Evolutionary conservation across 495 filamentous ascomycete species (phyloP).

Genomic region (Neohortaea acidophila): DNA sequence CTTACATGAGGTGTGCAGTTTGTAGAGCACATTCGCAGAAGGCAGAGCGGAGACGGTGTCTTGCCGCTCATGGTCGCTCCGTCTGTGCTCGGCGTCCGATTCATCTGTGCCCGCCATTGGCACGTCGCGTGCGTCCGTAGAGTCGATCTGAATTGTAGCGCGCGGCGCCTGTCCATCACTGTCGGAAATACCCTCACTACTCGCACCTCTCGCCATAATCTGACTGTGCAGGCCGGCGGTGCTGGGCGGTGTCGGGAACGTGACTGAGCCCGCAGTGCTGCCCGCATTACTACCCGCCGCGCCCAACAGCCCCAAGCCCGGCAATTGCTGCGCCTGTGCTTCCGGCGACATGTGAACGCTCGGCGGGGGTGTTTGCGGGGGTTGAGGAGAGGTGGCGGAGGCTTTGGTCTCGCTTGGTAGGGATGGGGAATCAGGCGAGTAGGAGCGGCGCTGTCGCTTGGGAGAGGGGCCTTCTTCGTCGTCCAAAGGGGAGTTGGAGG

Average conservation of each 20-base stretch:
- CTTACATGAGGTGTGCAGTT: slow-evolving; percentile 28
- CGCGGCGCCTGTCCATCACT: slow-evolving; percentile 6
- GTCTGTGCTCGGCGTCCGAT: slow-evolving; percentile 18
- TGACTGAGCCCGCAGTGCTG: slow-evolving; percentile 10
- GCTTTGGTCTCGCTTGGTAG: slow-evolving; percentile 5
- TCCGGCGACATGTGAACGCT: slow-evolving; percentile 24
- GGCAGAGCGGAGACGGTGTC: slow-evolving; percentile 4
- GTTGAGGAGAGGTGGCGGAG: slow-evolving; percentile 19
- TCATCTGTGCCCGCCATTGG: slow-evolving; percentile 27
- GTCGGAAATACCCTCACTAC: slow-evolving; percentile 7
- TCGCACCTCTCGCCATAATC: slow-evolving; percentile 2
- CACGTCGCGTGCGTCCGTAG: no score
- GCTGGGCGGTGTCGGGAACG: slow-evolving; percentile 33
- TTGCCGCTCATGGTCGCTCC: slow-evolving; percentile 30
- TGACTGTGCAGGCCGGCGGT: slow-evolving; percentile 18
- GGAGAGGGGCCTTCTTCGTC: slow-evolving; percentile 1
- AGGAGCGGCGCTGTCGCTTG: slow-evolving; percentile 24
- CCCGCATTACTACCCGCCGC: slow-evolving; percentile 11
- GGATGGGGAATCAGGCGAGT: slow-evolving; percentile 25
- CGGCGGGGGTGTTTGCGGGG: slow-evolving; percentile 28
- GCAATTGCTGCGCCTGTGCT: slow-evolving; percentile 18
- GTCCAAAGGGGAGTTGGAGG: slow-evolving; percentile 5
- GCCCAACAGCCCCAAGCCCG: slow-evolving; percentile 19
- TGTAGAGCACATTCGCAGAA: slow-evolving; percentile 23
- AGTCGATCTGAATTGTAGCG: no score